Evolutionary conservation across 805 yeast species (phyloP), one percentile per base, ranked within the genome.

Genomic region (Starmerella cellae): DNA sequence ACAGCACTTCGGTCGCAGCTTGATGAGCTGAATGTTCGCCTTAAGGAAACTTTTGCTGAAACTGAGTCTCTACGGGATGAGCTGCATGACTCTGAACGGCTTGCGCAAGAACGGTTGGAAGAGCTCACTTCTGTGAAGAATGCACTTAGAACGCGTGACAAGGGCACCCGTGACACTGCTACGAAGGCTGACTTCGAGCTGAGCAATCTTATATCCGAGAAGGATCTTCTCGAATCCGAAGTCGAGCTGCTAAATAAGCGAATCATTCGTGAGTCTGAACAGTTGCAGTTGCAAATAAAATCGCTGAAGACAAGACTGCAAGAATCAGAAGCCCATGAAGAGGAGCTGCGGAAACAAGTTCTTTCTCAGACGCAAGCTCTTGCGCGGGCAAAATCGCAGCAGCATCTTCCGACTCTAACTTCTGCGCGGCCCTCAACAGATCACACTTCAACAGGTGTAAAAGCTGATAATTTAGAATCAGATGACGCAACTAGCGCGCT

Each of bases 21-120:
- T 19, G 63, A 58, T 37, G 63, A 55, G 46, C 50, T 55, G 38
- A 53, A 69, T 2, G 71, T 80, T 69, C 74, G 81, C 41, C 61
- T 77, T 31, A 71, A 72, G 46, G 97, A 91, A 52, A 64, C 76
- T 1, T 69, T 68, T 34, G 67, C 67, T 41, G 70, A 73, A 48
- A 66, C 73, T 19, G 85, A 81, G 43, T 71, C 75, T 2, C 58
- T 87, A 23, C 85, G 82, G 51, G 94, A 84, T 43, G 95, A 87
- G 55, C 62, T 88, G n/a, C 65, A 71, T 10, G 96, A 87, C 44
- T 66, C 82, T 4, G 71, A 83, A 42, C 70, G 73, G 26, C 66
- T 77, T 59, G 60, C 87, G 2, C 91, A 79, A 55, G 95, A 85
- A 54, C 72, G 94, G 46, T 75, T 82, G 0, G 67, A 87, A 39